Evolutionary conservation across 208 protist genomes (phyloP).

Genomic region (Jaenimonas drosophilae): DNA sequence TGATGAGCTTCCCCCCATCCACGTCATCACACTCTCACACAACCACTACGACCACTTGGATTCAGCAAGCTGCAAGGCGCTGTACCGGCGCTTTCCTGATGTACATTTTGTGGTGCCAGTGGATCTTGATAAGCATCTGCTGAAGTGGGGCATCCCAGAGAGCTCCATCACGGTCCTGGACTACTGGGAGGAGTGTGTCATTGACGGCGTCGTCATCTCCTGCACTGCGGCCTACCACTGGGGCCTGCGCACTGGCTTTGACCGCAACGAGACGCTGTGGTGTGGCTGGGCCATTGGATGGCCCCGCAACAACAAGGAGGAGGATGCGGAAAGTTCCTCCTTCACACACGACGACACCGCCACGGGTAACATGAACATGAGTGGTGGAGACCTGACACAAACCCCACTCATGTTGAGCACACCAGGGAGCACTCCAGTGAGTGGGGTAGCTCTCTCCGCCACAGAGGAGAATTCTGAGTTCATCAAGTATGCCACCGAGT

Average conservation of each 20-base stretch:
- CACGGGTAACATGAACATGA: no score
- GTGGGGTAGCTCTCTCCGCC: conserved; percentile 2
- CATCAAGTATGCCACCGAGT: background rate
- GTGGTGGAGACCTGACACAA: no score
- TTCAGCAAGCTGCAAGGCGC: conserved; percentile 12
- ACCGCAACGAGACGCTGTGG: conserved; percentile 58
- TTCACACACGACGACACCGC: no score
- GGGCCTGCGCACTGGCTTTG: conserved; percentile 19
- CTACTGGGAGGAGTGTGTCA: conserved; percentile 30
- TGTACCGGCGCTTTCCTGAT: conserved; percentile 27
- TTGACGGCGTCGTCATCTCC: conserved; percentile 29
- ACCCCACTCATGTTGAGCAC: no score
- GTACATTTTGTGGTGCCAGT: conserved; percentile 47
- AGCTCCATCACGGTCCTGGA: conserved; percentile 26
- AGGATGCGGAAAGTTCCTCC: background rate
- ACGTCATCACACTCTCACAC: conserved; percentile 76
- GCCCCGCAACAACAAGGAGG: conserved; percentile 1
- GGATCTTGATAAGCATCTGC: conserved; percentile 28
- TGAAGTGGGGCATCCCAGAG: conserved; percentile 20
- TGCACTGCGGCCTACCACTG: conserved; percentile 65
- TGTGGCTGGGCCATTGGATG: conserved; percentile 56
- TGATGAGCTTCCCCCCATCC: conserved; percentile 44
- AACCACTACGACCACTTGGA: conserved; percentile 90
- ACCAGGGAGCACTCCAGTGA: no score
- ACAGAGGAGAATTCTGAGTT: background rate